Percentiles rank a stretch among this genome's conserved stretches.
These are phyloP conservation scores for Collybiopsis luxurians DNA, from an alignment of 768 basidiomycete species.

Conservation along the genomic window DNA sequence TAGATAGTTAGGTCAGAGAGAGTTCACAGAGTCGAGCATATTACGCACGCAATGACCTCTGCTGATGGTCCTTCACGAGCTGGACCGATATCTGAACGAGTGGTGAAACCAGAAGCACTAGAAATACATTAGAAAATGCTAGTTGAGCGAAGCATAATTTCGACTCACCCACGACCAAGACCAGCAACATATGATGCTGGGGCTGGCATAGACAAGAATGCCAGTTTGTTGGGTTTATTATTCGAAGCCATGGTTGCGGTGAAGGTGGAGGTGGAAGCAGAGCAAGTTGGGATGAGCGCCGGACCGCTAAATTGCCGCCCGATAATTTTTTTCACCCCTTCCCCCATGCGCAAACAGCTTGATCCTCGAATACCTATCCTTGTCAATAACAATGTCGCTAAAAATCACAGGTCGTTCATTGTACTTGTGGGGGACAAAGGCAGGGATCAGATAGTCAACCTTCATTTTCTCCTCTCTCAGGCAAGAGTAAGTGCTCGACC, in stretches of 20 bases:
- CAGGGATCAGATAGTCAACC: conserved; percentile 93
- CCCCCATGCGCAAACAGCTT: conserved; percentile 82
- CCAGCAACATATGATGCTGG: conserved; percentile 98
- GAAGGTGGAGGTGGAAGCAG: neutral
- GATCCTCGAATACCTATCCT: conserved; percentile 92
- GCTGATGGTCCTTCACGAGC: conserved; percentile 94
- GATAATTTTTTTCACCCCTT: conserved; percentile 40
- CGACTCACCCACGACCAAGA: conserved; percentile 88
- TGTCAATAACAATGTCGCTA: conserved; percentile 91
- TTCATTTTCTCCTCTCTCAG: conserved; percentile 93
- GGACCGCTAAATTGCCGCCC: neutral
- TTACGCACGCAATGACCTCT: conserved; percentile 79
- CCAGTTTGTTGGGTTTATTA: conserved; percentile 73
- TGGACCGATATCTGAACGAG: conserved; percentile 97
- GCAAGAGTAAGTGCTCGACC: conserved; percentile 85
- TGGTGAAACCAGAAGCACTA: conserved; percentile 96
- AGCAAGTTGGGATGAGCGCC: no score
- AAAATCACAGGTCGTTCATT: conserved; percentile 92
- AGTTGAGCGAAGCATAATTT: neutral
- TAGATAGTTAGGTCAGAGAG: conserved; percentile 23
- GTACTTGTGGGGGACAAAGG: conserved; percentile 95
- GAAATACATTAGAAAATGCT: conserved; percentile 7
- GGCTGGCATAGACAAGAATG: conserved; percentile 88
- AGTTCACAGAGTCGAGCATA: neutral
- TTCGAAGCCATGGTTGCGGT: conserved; percentile 38